Evolutionary conservation across 306 rosid genomes (phyloP), one percentile per base, ranked within the genome.

Genomic region (Phaseolus lunatus): DNA sequence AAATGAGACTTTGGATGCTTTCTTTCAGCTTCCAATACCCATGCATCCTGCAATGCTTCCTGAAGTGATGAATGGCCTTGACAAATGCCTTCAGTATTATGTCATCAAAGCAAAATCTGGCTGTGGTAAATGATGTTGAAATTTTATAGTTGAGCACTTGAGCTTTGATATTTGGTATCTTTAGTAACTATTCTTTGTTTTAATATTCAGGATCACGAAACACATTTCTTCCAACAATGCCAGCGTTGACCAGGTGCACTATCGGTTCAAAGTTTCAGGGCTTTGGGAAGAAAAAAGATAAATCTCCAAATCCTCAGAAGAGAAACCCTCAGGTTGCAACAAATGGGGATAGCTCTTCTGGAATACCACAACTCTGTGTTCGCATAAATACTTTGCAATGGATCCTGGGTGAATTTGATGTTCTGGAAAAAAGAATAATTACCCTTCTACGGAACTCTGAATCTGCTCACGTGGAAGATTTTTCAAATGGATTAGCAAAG

Each of bases 21-120:
- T 84, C 82, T 95, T 95, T 87, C 94, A 81, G 88, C 92, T 95
- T 84, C 99, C 99, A 35, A 95, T 95, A 83, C 92, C 93, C 1
- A 90, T 90, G 97, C 99, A 95, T 87, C 99, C 99, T 74, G 92
- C 89, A 9, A 61, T 92, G 80, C 99, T 95, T 86, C 97, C 99
- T 37, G 97, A 95, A 78, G 85, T 95, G 91, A 88, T 95, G 87
- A 75, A 81, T 45, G 97, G 96, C 85, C 93, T 95, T 37, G 99
- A 95, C 78, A 89, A 92, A 84, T 89, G 92, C 90, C 96, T 95
- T 83, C 97, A 92, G 73, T 89, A 90, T 74, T 92, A 95, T 44
- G 78, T 85, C 77, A 63, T 77, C 29, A 95, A 92, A 81, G 87
- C 97, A 71, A 95, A 88, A 87, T 92, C 97, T 65, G 99, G 97